Evolutionary conservation across 148 eudicot species (phyloP), one percentile per base, ranked within the genome.

Genomic region (Silene conica): DNA sequence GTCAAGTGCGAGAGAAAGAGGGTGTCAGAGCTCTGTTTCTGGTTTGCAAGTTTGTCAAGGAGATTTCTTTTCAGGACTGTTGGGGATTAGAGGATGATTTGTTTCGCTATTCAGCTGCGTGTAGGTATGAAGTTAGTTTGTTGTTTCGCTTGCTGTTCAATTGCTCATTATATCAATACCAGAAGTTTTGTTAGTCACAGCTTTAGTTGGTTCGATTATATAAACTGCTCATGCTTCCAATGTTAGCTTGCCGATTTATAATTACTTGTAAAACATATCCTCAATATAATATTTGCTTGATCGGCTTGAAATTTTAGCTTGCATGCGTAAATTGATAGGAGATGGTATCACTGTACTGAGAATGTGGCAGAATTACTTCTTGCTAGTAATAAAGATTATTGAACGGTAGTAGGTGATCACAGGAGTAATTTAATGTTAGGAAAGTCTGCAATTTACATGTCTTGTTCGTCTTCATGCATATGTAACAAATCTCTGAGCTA

Each of bases 41-140:
- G 46, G 97, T 87, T 72, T 92, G 92, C 77, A 78, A 83, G 60
- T 73, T 80, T 57, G 86, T 90, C 18, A 82, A 89, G 75, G 89
- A 85, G 77, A 83, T 95, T 16, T 77, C 82, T 55, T 76, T 92
- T 25, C 87, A 76, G 78, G 90, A 92, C 64, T 95, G 98, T 81
- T 95, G 97, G 97, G 98, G 98, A 54, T 84, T 95, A 73, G 97
- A 92, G 34, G 85, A 95, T 80, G 85, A 76, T 54, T 28, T 75
- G n/a, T 87, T 95, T 70, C 83, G 80, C 31, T 65, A 81, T 76
- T 87, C 96, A 34, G 86, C 84, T 82, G 69, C 86, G 43, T 90
- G 91, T 76, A 86, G 98, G 98, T 95, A 92, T 76, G 77, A 72
- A 52, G 34, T 55, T 59, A 22, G 28, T 55, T 26, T 54, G 20